A percentile compares a stretch with the other conserved stretches of the same genome.
These are phyloP conservation scores for Nigrospora sphaerica DNA, from an alignment of 2,329 filamentous ascomycete species.

Conservation along the genomic window DNA sequence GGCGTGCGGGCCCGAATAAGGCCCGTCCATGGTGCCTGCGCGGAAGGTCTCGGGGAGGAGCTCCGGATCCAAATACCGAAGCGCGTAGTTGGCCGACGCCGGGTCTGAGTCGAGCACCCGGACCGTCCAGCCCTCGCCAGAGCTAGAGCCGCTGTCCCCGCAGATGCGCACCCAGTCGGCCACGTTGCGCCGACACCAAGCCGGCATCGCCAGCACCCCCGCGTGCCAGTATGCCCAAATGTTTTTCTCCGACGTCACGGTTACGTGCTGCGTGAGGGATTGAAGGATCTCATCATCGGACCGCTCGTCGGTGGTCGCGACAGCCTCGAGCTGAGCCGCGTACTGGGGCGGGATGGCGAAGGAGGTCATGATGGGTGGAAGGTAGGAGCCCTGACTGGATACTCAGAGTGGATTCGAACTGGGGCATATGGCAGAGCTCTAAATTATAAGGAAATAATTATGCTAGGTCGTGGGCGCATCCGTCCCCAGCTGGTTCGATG, in stretches of 20 bases:
- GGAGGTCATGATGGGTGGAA: too few relatives aligned
- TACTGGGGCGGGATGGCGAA: slow-evolving; percentile 9
- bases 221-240: slow-evolving; percentile 32
- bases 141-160: too few relatives aligned
- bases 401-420: too few relatives aligned
- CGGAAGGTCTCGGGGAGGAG: slow-evolving; percentile 25
- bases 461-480: too few relatives aligned
- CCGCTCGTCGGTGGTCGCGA: slow-evolving; percentile 6
- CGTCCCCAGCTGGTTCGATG: too few relatives aligned
- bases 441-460: too few relatives aligned
- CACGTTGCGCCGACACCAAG: slow-evolving; percentile 32
- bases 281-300: slow-evolving; percentile 12
- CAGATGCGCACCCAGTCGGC: slow-evolving; percentile 30
- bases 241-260: slow-evolving; percentile 29
- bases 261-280: slow-evolving; percentile 7
- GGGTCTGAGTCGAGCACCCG: slow-evolving; percentile 29
- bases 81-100: slow-evolving; percentile 27
- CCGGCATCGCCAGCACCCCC: slow-evolving; percentile 24
- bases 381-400: too few relatives aligned
- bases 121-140: slow-evolving; percentile 28
- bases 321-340: slow-evolving; percentile 8
- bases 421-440: too few relatives aligned
- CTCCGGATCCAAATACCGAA: slow-evolving; percentile 22
- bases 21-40: slow-evolving; percentile 31
- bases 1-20: slow-evolving; percentile 29